Evolutionary conservation across 768 basidiomycete species (phyloP).

Genomic region (Boletus huronensis): DNA sequence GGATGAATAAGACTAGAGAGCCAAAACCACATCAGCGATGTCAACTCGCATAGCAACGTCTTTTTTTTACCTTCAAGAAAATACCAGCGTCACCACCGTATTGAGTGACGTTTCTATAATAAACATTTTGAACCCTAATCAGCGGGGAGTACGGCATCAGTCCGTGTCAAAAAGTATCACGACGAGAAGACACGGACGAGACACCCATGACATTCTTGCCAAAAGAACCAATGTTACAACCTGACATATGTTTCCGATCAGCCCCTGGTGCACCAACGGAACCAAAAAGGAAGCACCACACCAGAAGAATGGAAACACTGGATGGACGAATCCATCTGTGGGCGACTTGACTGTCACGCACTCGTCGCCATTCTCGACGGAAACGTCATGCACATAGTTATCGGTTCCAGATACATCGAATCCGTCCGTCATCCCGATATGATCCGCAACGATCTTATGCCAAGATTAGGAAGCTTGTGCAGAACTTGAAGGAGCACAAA

Average conservation of each 20-base stretch:
- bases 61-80: constrained; percentile 6
- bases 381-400: constrained; percentile 33
- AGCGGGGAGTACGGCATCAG: background rate
- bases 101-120: constrained; percentile 9
- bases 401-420: constrained; percentile 27
- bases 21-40: background rate
- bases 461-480: background rate
- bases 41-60: background rate
- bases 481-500: background rate
- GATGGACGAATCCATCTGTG: constrained; percentile 17
- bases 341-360: constrained; percentile 35
- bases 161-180: background rate
- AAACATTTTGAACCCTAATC: constrained; percentile 5
- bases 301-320: constrained; percentile 7
- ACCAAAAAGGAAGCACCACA: background rate
- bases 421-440: constrained; percentile 11
- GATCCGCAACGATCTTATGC: constrained; percentile 6
- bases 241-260: background rate
- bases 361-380: constrained; percentile 32
- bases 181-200: background rate
- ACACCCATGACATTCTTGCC: background rate
- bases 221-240: constrained; percentile 17
- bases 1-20: constrained; percentile 8
- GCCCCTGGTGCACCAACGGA: background rate
- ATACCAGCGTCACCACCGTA: background rate